These are phyloP conservation scores for Epichloe festucae DNA, from an alignment of 2,329 filamentous ascomycete genomes.

Conservation along the genomic window DNA sequence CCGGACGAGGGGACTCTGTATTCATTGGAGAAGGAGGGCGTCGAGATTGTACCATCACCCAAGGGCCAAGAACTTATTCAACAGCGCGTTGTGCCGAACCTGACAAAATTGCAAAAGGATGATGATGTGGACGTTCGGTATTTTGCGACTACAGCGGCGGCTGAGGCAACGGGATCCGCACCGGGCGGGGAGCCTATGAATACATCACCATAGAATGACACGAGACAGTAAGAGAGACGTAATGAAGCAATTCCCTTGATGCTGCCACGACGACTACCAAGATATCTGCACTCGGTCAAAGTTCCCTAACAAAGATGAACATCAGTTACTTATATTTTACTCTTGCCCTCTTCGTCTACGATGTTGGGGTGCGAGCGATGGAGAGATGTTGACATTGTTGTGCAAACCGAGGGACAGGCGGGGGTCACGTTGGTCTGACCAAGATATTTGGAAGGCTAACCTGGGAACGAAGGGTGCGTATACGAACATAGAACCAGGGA, in stretches of 20 bases:
- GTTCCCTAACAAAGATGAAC: background rate
- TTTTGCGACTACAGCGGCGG: conserved; percentile 84
- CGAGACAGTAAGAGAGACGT: conserved; percentile 17
- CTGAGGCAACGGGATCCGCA: conserved; percentile 35
- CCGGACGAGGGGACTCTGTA: conserved; percentile 80
- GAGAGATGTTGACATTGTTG: background rate
- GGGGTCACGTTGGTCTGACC: background rate
- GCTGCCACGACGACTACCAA: conserved; percentile 2
- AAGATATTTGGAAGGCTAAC: background rate
- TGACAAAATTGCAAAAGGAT: conserved; percentile 94
- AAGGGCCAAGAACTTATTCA: conserved; percentile 70
- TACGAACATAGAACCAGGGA: background rate
- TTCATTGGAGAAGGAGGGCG: conserved; percentile 68
- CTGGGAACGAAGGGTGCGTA: background rate
- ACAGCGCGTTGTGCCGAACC: conserved; percentile 72
- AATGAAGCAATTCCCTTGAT: conserved; percentile 42
- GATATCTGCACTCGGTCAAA: background rate
- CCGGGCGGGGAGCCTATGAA: conserved; percentile 48
- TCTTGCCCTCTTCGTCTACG: background rate
- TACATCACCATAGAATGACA: conserved; percentile 47
- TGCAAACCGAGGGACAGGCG: background rate
- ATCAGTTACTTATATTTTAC: background rate
- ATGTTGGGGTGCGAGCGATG: background rate
- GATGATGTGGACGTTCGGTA: conserved; percentile 97
- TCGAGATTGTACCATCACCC: conserved; percentile 49